phyloP scores from a whole-genome alignment of 768 basidiomycete genomes.

The Austroboletus eburneus region DNA sequence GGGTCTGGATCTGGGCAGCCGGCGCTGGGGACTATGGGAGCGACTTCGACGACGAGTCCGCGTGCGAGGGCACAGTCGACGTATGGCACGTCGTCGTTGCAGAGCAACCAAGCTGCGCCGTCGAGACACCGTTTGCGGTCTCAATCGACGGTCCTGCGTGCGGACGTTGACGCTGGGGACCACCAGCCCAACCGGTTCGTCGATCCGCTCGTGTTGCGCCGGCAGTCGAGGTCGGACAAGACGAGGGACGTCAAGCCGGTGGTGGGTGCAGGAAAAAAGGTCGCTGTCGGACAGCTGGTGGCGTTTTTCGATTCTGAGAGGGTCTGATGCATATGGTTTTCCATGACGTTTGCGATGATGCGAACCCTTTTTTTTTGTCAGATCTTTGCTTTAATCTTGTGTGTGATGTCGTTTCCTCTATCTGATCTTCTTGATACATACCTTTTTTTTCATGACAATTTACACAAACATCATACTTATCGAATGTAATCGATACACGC shows the following conservation, averaged over 20 bases:
- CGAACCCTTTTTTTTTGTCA: too few species aligned
- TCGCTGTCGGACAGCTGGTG: slow-evolving; percentile 72
- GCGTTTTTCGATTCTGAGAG: slow-evolving; percentile 69
- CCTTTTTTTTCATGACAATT: too few species aligned
- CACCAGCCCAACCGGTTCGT: slow-evolving; percentile 49
- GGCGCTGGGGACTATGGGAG: too few species aligned
- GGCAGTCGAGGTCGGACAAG: slow-evolving; percentile 49
- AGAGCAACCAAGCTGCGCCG: slow-evolving; percentile 25
- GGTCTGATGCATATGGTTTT: background rate
- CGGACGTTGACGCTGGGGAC: slow-evolving; percentile 11
- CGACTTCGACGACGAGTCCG: slow-evolving; percentile 16
- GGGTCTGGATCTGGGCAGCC: slow-evolving; percentile 12
- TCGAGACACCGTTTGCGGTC: slow-evolving; percentile 34
- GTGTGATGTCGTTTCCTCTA: too few species aligned
- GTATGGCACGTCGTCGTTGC: slow-evolving; percentile 38
- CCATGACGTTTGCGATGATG: too few species aligned
- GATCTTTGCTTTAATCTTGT: too few species aligned
- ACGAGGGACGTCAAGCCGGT: slow-evolving; percentile 39
- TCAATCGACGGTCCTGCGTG: slow-evolving; percentile 34
- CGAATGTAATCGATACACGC: too few species aligned
- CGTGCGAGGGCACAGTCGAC: slow-evolving; percentile 56
- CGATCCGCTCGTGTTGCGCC: slow-evolving; percentile 69
- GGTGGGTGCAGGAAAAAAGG: slow-evolving; percentile 46
- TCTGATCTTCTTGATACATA: too few species aligned
- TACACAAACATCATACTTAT: too few species aligned